These are phyloP conservation scores for Tolypocladium endophyticum DNA, from an alignment of 2,329 filamentous ascomycete species.

Conservation along the genomic window DNA sequence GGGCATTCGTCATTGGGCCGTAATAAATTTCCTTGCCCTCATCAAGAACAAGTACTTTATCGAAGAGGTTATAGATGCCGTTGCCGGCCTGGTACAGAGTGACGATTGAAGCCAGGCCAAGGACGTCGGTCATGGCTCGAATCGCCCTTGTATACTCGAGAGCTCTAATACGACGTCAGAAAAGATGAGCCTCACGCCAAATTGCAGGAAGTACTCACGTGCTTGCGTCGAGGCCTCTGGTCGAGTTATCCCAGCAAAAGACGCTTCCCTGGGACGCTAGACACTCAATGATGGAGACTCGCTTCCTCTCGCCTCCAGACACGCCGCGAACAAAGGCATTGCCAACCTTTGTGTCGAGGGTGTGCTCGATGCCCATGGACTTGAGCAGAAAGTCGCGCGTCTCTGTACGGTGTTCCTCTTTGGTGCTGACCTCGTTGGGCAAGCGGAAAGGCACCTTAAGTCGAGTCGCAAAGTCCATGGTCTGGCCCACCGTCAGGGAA, in stretches of 20 bases:
- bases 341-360: conserved; percentile 54
- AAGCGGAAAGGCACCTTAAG: conserved; percentile 43
- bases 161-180: conserved; percentile 23
- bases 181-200: not conserved
- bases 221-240: conserved; percentile 54
- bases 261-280: conserved; percentile 47
- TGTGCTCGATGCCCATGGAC: conserved; percentile 48
- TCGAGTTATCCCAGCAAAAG: conserved; percentile 59
- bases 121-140: conserved; percentile 52
- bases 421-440: conserved; percentile 28
- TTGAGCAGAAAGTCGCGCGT: conserved; percentile 44
- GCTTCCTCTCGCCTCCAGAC: conserved; percentile 57
- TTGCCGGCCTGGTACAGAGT: conserved; percentile 63
- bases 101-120: conserved; percentile 49
- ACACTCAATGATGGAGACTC: conserved; percentile 58
- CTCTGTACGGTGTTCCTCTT: conserved; percentile 33
- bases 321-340: conserved; percentile 57
- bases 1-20: conserved; percentile 46
- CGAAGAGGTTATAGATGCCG: conserved; percentile 58
- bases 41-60: conserved; percentile 60
- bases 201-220: conserved; percentile 25
- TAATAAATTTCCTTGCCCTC: conserved; percentile 57
- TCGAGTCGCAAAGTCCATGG: conserved; percentile 57
- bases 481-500: conserved; percentile 59
- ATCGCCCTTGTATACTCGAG: conserved; percentile 50